Conservation (phyloP, 768 basidiomycete genomes). For the Chlorophyllum brunneum region DNA sequence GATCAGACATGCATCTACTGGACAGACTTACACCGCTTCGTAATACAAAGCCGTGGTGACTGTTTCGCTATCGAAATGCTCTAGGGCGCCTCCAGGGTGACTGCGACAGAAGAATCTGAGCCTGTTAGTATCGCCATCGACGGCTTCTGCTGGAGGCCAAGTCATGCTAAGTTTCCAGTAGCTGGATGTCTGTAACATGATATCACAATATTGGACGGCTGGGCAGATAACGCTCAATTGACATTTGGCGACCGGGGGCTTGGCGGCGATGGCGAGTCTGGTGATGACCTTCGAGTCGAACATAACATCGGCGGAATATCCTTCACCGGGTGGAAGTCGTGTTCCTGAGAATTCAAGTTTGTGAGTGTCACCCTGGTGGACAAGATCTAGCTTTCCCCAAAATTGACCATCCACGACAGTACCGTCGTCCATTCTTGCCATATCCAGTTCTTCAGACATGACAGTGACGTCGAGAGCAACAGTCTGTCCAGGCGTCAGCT, state of each 20-base stretch:
- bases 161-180: slow-evolving; percentile 73
- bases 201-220: slow-evolving; percentile 73
- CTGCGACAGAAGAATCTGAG: slow-evolving; percentile 82
- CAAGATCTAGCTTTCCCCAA: slow-evolving; percentile 84
- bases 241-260: slow-evolving; percentile 74
- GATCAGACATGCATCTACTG: neutral
- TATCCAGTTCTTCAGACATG: slow-evolving; percentile 80
- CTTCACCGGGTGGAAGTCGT: slow-evolving; percentile 57
- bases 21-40: slow-evolving; percentile 66
- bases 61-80: slow-evolving; percentile 82
- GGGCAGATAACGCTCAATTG: slow-evolving; percentile 73
- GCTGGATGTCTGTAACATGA: slow-evolving; percentile 65
- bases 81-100: slow-evolving; percentile 81
- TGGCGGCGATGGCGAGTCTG: slow-evolving; percentile 71
- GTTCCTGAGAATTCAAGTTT: slow-evolving; percentile 83
- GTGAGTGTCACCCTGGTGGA: slow-evolving; percentile 75
- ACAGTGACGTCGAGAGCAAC: slow-evolving; percentile 80
- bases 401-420: slow-evolving; percentile 82
- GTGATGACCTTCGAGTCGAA: slow-evolving; percentile 76
- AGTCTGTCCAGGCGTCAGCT: slow-evolving; percentile 73
- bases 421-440: slow-evolving; percentile 90
- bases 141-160: slow-evolving; percentile 73
- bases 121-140: slow-evolving; percentile 52
- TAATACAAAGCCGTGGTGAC: slow-evolving; percentile 81
- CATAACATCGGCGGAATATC: slow-evolving; percentile 63